These are phyloP conservation scores for Tremella fuciformis DNA, from an alignment of 768 basidiomycete genomes.

Conservation along the genomic window DNA sequence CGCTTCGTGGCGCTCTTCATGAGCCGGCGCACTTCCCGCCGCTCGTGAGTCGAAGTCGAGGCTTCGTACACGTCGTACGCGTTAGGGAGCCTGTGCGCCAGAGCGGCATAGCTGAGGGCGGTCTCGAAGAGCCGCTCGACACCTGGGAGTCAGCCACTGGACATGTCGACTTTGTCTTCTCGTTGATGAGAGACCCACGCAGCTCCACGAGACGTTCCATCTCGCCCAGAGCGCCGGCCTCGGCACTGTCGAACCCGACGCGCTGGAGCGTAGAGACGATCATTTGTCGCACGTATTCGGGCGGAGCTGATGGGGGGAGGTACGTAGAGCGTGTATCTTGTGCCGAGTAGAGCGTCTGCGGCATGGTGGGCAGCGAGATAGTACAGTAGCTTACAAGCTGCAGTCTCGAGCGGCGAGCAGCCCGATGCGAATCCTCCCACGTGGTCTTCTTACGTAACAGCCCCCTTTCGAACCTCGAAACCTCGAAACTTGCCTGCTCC, in stretches of 20 bases:
- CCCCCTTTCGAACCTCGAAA: too few relatives aligned
- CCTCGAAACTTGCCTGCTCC: too few relatives aligned
- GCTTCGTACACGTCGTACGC: not conserved
- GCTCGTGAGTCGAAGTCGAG: not conserved
- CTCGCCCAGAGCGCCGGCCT: conserved; percentile 40
- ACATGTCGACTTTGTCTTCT: not conserved
- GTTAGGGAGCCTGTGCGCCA: not conserved
- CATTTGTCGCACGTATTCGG: conserved; percentile 25
- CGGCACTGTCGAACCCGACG: conserved; percentile 36
- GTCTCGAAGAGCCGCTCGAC: conserved; percentile 19
- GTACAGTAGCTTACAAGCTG: too few relatives aligned
- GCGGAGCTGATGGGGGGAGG: conserved; percentile 22
- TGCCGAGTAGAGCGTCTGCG: not conserved
- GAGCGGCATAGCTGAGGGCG: conserved; percentile 10
- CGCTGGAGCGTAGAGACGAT: conserved; percentile 26
- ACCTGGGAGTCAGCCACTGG: conserved; percentile 15
- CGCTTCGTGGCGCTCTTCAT: too few relatives aligned
- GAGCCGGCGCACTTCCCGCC: too few relatives aligned
- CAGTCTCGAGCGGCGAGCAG: too few relatives aligned
- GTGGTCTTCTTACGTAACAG: too few relatives aligned
- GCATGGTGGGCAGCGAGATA: too few relatives aligned
- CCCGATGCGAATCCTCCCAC: too few relatives aligned
- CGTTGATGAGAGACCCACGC: conserved; percentile 19
- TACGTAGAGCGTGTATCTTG: conserved; percentile 5
- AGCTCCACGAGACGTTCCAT: conserved; percentile 36